Base-by-base conservation (phyloP, 345 rosid species). In the Ceriops zippeliana region DNA sequence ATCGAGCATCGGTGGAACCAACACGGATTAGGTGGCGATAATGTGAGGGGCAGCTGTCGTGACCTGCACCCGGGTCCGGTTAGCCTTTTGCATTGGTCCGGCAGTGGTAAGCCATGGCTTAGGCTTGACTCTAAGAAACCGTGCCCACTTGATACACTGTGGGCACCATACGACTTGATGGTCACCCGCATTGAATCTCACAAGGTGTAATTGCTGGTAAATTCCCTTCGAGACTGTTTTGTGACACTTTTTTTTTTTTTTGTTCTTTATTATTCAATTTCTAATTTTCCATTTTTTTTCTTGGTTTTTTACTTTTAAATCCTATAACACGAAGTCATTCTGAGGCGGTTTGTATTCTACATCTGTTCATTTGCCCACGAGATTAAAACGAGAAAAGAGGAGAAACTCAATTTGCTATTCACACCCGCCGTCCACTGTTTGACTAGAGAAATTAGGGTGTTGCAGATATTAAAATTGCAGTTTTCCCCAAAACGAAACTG, bases 1-100 rank as follows among this genome's bases (percentile, higher is more conserved):
- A 91, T 93, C 27, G 95, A 86, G 82, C 97, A 91, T 76, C 74
- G 98, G 76, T 93, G 98, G 98, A 93, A 93, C 70, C 98, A 93
- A 73, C 98, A 93, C 69, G 98, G 98, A 1, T 62, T 93, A 4
- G 98, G 98, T 31, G 97, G 98, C 30, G 98, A 93, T 67, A 93
- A 89, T 74, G 92, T 93, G 65, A 84, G 79, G 73, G 98, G 98
- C 56, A 91, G 92, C 80, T 93, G 97, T 61, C 87, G 98, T 31
- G 85, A 91, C 81, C 68, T 93, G 24, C 98, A 93, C 70, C 86
- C 96, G 0, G 97, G 98, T 68, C 96, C 98, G 56, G 92, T 91
- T 52, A 93, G 98, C 72, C 85, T 93, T 59, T 79, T 93, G 60
- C 98, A 93, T 81, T 93, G 98, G 98, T 93, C 98, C 24, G 98